Evolutionary conservation across 768 basidiomycete species (phyloP), one percentile per base, ranked within the genome.

Genomic region (Calocybe cyanea): DNA sequence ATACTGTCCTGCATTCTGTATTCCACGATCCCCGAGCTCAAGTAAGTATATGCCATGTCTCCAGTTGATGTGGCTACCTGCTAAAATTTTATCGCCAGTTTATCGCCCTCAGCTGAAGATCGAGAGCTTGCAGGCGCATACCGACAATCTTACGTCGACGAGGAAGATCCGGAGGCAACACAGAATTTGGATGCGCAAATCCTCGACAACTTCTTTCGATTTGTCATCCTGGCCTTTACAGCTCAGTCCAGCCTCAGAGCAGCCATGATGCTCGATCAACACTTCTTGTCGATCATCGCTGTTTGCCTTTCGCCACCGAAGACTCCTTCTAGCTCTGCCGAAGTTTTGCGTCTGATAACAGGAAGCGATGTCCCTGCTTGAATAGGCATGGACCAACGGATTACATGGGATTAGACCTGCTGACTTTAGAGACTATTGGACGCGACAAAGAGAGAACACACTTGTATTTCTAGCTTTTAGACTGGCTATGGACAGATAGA

Each of bases 251-350:
- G 45, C 15, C 45, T 51, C 11, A 42, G 50, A 20, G 20, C 46
- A 35, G 39, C 46, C 20, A 31, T 48, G 24, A 48, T 41, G 41
- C 28, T 41, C n/a, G 50, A 52, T 18, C 43, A 52, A 15, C 39
- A 45, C 15, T 45, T 45, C n/a, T 28, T 48, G 17, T 42, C 46
- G 9, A 41, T 45, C 20, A 41, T 45, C 14, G 30, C 41, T 15
- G 18, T 48, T 1, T 48, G 46, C 35, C 46, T 51, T 21, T 6
- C 46, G 15, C 39, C 43, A 6, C 40, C 43, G 14, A 19, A 39
- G n/a, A n/a, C 23, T n/a, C 35, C 33, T 18, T 39, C 35, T 13
- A 44, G 42, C 30, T 45, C 42, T 18, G 21, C 38, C 4, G 43
- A 52, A 36, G 17, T 52, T 10, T 30, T 41, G n/a, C 34, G 18